Base-by-base conservation (phyloP, 1,139 yeast species). In the Kodamaea suecica region DNA sequence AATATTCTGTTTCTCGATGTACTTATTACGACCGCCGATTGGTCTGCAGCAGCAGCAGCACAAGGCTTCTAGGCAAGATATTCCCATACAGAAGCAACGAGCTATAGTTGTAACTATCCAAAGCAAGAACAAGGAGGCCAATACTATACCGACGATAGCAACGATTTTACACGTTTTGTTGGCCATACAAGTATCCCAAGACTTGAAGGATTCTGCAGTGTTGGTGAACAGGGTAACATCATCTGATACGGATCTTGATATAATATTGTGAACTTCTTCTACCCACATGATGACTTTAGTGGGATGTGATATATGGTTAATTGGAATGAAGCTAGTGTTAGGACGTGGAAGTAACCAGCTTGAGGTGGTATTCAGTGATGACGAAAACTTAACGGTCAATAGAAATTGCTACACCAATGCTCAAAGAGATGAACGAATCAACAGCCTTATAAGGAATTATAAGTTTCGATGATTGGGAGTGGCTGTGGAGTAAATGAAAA, bases 111-210 rank as follows among this genome's bases (percentile, higher is more conserved):
- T 47, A 5, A 73, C 17, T 17, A 70, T 42, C 79, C 80, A 75
- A 5, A 73, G 44, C 2, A 53, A 50, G 9, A 74, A 37, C 30
- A 75, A 53, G 6, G 55, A 65, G 0, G 79, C 92, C 9, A 85
- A 49, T 0, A 70, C 77, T 2, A 84, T 81, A 4, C 84, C 80
- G n/a, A 84, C 83, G 32, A 85, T 84, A 7, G 85, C 90, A 13
- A 82, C 75, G 42, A 84, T 75, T 53, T 84, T 84, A 59, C 95
- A 85, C 26, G 80, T 69, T 26, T 63, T 76, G 55, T 84, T 81
- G 49, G 73, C 80, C 94, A 84, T 84, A 60, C 95, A 85, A 3
- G 84, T 75, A 52, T 81, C 77, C 94, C 95, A 85, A 30, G 60
- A 51, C 48, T 66, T 75, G 63, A 83, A 82, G 2, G 86, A 66